Evolutionary conservation across 2,329 filamentous ascomycete genomes (phyloP).

Genomic region (Lachnum nothofagi): DNA sequence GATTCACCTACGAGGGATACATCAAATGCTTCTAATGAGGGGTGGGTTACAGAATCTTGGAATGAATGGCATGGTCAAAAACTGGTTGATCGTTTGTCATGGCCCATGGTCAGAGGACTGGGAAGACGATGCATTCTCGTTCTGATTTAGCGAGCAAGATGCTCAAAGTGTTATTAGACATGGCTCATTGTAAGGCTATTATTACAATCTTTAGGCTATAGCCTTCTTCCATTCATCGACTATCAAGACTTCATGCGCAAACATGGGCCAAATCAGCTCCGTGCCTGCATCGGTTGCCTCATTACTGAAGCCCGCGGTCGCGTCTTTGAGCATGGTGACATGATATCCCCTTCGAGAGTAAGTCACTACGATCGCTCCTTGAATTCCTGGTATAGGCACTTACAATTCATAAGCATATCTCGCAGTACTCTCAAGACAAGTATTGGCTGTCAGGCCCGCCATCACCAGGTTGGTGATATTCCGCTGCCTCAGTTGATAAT

Average conservation of each 20-base stretch:
- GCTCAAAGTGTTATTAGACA: neutral
- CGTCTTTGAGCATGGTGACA: slow-evolving; percentile 27
- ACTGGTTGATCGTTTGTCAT: slow-evolving; percentile 18
- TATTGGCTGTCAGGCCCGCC: slow-evolving; percentile 32
- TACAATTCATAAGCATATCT: slow-evolving; percentile 33
- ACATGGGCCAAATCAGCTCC: slow-evolving; percentile 28
- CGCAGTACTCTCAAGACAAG: slow-evolving; percentile 35
- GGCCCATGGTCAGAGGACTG: slow-evolving; percentile 22
- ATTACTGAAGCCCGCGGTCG: slow-evolving; percentile 25
- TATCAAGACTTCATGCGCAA: slow-evolving; percentile 25
- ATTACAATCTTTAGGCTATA: slow-evolving; percentile 1
- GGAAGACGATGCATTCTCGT: slow-evolving; percentile 11
- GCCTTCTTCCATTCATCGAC: slow-evolving; percentile 24
- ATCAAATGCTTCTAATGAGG: slow-evolving; percentile 22
- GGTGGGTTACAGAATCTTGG: slow-evolving; percentile 16
- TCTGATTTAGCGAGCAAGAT: no score
- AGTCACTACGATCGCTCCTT: neutral
- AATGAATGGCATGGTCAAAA: slow-evolving; percentile 21
- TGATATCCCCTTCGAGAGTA: slow-evolving; percentile 23
- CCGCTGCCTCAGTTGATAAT: slow-evolving; percentile 33
- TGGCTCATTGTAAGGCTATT: neutral
- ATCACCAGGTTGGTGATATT: slow-evolving; percentile 33
- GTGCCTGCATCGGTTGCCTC: slow-evolving; percentile 24
- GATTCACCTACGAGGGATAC: slow-evolving; percentile 21
- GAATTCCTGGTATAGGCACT: slow-evolving; percentile 4